Evolutionary conservation across 305 asterid genomes (phyloP), one percentile per base, ranked within the genome.

Genomic region (Fraxinus angustifolia): DNA sequence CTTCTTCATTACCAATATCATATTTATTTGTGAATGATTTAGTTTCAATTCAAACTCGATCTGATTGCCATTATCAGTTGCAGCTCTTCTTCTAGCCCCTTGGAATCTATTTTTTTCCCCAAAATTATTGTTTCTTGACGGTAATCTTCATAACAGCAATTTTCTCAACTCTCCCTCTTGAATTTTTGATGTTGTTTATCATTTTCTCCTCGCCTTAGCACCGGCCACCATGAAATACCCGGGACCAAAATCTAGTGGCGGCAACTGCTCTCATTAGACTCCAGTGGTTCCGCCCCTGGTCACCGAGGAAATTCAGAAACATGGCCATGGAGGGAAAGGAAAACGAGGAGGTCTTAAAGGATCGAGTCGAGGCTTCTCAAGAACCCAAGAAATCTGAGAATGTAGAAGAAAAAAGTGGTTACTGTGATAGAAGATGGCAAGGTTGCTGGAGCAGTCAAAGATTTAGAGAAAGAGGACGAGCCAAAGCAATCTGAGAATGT

Each of bases 201-300:
- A 12, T 45, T 3, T 45, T 12, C 17, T 12, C 56, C 17, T 45
- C 0, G 5, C 53, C n/a, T 48, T 4, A 48, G 58, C 58, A 48
- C 19, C 58, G 17, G 58, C 6, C 19, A 4, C 58, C 17, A 4
- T 14, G 0, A 48, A 48, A 48, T 48, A 48, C 21, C 60, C 0
- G 2, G 56, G 60, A 48, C 60, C 60, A 48, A 80, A 88, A 89
- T 33, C 89, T 90, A 11, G 94, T 71, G 83, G 28, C 5, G 28
- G 26, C 35, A 33, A 33, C 16, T 50, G 21, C 23, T 4, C 60
- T 50, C 62, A 50, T 3, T 50, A 50, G 86, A 17, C 67, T 56
- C 67, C 26, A 56, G 67, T 6, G 67, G 67, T 14, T 11, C 0
- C 8, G 7, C 72, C 72, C n/a, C 16, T 65, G 33, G 35, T 65